A percentile compares a stretch with the other conserved stretches of the same genome.
These are phyloP conservation scores for Sindora glabra DNA, from an alignment of 306 rosid genomes.

Conservation along the genomic window DNA sequence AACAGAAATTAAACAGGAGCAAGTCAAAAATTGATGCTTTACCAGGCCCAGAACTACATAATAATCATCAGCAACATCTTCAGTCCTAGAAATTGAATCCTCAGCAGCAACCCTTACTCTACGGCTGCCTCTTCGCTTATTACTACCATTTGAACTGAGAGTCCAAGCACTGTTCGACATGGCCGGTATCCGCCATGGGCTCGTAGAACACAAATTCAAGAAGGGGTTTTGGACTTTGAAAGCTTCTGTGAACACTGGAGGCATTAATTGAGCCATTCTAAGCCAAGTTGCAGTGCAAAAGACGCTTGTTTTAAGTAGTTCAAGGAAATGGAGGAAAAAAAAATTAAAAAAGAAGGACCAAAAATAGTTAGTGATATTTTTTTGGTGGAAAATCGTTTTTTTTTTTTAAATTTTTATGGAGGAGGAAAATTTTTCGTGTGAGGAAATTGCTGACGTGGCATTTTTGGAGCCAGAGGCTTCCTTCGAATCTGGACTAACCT, in stretches of 20 bases:
- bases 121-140: constrained; percentile 34
- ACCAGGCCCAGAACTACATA: constrained; percentile 90
- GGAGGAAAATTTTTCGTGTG: constrained; percentile 40
- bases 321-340: neutral
- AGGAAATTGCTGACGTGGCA: constrained; percentile 55
- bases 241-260: constrained; percentile 62
- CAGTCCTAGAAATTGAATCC: constrained; percentile 34
- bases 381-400: constrained; percentile 6
- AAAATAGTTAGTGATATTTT: constrained; percentile 1
- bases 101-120: constrained; percentile 55
- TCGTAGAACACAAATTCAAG: constrained; percentile 26
- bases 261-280: constrained; percentile 58
- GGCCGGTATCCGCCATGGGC: constrained; percentile 34
- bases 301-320: neutral
- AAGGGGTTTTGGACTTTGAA: constrained; percentile 48
- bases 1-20: neutral
- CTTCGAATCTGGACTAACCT: constrained; percentile 24
- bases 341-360: neutral
- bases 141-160: constrained; percentile 23
- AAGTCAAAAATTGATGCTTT: constrained; percentile 11
- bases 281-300: neutral
- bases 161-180: constrained; percentile 21
- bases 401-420: constrained; percentile 30
- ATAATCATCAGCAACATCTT: constrained; percentile 69
- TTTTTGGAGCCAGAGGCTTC: constrained; percentile 33